Evolutionary conservation across 768 basidiomycete genomes (phyloP).

Genomic region (Amanita muscaria): DNA sequence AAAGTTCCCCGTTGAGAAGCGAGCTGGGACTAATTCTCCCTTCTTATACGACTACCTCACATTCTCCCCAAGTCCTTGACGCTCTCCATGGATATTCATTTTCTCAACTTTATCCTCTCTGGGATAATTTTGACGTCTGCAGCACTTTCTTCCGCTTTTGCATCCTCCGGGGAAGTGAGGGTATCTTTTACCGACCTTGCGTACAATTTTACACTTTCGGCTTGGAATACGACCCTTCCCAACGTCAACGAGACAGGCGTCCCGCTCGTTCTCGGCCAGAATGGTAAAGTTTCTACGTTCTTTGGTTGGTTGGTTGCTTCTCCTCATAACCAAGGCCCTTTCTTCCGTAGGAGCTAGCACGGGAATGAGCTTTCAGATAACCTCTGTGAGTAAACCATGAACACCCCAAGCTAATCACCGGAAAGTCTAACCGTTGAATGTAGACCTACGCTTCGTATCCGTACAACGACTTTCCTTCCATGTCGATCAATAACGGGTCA

Average conservation of each 20-base stretch:
- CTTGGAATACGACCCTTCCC: slow-evolving; percentile 30
- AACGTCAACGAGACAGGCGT: slow-evolving; percentile 38
- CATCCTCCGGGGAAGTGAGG: too few relatives aligned
- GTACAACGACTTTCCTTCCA: slow-evolving; percentile 36
- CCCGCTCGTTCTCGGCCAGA: slow-evolving; percentile 36
- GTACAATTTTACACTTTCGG: slow-evolving; percentile 38
- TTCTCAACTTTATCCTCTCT: not conserved
- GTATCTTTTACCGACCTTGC: slow-evolving; percentile 12
- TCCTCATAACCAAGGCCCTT: too few relatives aligned
- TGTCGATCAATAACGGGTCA: slow-evolving; percentile 29
- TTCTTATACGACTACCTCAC: too few relatives aligned
- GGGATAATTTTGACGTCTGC: not conserved
- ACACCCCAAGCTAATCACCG: too few relatives aligned
- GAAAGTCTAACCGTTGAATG: too few relatives aligned
- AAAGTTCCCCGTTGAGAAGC: too few relatives aligned
- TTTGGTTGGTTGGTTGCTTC: too few relatives aligned
- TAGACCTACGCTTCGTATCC: slow-evolving; percentile 44
- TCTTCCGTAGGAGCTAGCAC: slow-evolving; percentile 22
- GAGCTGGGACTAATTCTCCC: too few relatives aligned
- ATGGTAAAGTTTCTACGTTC: slow-evolving; percentile 19
- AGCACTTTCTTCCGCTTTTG: not conserved
- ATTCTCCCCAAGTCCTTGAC: too few relatives aligned
- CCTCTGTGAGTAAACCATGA: slow-evolving; percentile 30
- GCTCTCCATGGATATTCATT: too few relatives aligned
- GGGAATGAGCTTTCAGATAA: slow-evolving; percentile 32